Evolutionary conservation across 2,329 filamentous ascomycete species (phyloP).

Genomic region (Trichoderma breve): DNA sequence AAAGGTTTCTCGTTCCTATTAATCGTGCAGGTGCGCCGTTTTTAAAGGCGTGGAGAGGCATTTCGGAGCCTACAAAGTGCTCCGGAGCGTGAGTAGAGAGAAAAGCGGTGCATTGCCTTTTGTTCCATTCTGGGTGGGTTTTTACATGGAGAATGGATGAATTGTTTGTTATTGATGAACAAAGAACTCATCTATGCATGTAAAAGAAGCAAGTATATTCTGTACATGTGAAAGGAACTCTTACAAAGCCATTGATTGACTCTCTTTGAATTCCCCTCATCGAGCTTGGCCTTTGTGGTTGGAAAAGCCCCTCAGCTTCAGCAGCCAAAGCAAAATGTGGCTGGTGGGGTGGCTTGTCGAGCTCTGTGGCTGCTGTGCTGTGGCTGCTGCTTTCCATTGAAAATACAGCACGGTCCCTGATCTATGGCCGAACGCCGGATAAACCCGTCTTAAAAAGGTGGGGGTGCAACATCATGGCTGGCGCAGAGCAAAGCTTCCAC

Average conservation of each 20-base stretch:
- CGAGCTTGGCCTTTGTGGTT: not conserved
- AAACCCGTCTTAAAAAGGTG: slow-evolving; percentile 14
- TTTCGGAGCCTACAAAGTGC: slow-evolving; percentile 15
- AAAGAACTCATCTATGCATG: not conserved
- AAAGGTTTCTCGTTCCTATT: not conserved
- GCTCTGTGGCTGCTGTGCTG: not conserved
- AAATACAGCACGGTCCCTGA: not conserved
- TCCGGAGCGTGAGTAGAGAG: not conserved
- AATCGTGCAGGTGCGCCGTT: not conserved
- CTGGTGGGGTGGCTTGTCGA: slow-evolving; percentile 10
- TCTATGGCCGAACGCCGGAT: slow-evolving; percentile 18
- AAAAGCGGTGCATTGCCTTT: not conserved
- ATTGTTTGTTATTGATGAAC: not conserved
- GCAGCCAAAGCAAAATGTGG: not conserved
- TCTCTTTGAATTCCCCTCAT: not conserved
- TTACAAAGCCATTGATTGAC: not conserved
- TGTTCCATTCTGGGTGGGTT: not conserved
- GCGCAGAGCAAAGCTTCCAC: slow-evolving; percentile 19
- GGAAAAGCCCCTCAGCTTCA: not conserved
- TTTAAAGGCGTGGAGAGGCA: not conserved
- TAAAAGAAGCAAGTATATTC: not conserved
- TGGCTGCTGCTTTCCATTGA: not conserved
- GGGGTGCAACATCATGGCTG: slow-evolving; percentile 20
- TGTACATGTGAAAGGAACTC: not conserved
- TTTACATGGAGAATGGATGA: not conserved